These are phyloP conservation scores for Fusarium continuum DNA, from an alignment of 2,329 filamentous ascomycete genomes.

Conservation along the genomic window DNA sequence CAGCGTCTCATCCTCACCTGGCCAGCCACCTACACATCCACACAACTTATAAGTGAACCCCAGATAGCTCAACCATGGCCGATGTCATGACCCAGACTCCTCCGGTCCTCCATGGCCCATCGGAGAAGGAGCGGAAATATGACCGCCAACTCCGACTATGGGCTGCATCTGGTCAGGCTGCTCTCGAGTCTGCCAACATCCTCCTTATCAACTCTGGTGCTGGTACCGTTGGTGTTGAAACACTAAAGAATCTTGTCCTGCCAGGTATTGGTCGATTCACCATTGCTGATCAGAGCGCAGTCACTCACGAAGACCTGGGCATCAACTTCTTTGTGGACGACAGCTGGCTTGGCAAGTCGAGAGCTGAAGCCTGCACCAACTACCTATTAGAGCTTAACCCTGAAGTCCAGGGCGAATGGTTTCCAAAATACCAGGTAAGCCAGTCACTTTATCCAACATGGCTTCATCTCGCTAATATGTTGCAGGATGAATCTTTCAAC, in stretches of 20 bases:
- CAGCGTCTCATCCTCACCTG: slow-evolving; percentile 7
- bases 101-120: slow-evolving; percentile 58
- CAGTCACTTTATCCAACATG: not conserved
- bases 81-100: slow-evolving; percentile 46
- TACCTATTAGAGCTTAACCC: slow-evolving; percentile 89
- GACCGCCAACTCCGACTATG: slow-evolving; percentile 94
- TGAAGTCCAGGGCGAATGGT: slow-evolving; percentile 83
- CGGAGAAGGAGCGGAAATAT: slow-evolving; percentile 79
- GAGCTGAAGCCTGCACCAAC: slow-evolving; percentile 80
- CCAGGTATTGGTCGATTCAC: slow-evolving; percentile 93
- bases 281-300: slow-evolving; percentile 81
- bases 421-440: slow-evolving; percentile 55
- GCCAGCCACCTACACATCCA: not conserved
- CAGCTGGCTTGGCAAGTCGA: slow-evolving; percentile 75
- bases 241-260: slow-evolving; percentile 95
- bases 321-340: slow-evolving; percentile 98
- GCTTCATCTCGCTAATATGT: slow-evolving; percentile 3
- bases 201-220: slow-evolving; percentile 86
- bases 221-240: slow-evolving; percentile 89
- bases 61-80: slow-evolving; percentile 38
- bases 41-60: not conserved
- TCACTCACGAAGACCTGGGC: slow-evolving; percentile 85
- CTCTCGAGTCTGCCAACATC: slow-evolving; percentile 90
- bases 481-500: slow-evolving; percentile 46
- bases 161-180: slow-evolving; percentile 91